Evolutionary conservation across 2,329 filamentous ascomycete species (phyloP).

Genomic region (Aspergillus fischeri): DNA sequence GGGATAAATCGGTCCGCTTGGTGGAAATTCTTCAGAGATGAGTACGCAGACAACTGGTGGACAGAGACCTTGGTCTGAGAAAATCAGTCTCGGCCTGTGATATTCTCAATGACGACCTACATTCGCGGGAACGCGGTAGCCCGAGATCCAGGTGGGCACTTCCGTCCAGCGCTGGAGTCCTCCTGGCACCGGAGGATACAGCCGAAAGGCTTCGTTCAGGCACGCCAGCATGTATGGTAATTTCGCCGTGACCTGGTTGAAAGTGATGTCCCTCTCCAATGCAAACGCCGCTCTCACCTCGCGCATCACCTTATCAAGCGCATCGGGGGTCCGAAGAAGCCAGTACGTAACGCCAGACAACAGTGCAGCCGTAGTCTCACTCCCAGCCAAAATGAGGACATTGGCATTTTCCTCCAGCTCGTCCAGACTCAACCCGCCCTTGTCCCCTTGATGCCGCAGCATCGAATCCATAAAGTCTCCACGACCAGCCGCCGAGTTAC

Average conservation of each 20-base stretch:
- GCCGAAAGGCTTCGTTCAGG: slow-evolving; percentile 39
- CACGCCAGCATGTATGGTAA: slow-evolving; percentile 39
- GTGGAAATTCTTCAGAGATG: slow-evolving; percentile 42
- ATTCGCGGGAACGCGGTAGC: background rate
- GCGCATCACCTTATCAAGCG: slow-evolving; percentile 25
- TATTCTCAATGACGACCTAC: background rate
- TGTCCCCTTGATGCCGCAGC: slow-evolving; percentile 9
- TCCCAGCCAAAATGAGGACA: slow-evolving; percentile 39
- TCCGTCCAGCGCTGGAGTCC: slow-evolving; percentile 11
- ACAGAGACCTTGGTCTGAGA: slow-evolving; percentile 40
- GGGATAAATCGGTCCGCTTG: slow-evolving; percentile 44
- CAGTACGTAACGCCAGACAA: slow-evolving; percentile 41
- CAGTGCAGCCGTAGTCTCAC: slow-evolving; percentile 43
- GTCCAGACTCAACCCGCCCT: slow-evolving; percentile 11
- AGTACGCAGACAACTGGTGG: slow-evolving; percentile 43
- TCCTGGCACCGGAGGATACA: slow-evolving; percentile 32
- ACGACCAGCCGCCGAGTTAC: background rate
- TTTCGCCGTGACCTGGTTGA: slow-evolving; percentile 16
- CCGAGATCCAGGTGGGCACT: slow-evolving; percentile 1
- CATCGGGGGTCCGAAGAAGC: slow-evolving; percentile 32
- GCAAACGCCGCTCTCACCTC: slow-evolving; percentile 37
- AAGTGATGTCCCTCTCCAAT: slow-evolving; percentile 26
- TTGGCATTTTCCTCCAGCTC: slow-evolving; percentile 35
- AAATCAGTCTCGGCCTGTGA: background rate
- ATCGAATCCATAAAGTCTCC: slow-evolving; percentile 16